Base-by-base conservation (phyloP, 306 rosid species). In the Gynostemma pentaphyllum region DNA sequence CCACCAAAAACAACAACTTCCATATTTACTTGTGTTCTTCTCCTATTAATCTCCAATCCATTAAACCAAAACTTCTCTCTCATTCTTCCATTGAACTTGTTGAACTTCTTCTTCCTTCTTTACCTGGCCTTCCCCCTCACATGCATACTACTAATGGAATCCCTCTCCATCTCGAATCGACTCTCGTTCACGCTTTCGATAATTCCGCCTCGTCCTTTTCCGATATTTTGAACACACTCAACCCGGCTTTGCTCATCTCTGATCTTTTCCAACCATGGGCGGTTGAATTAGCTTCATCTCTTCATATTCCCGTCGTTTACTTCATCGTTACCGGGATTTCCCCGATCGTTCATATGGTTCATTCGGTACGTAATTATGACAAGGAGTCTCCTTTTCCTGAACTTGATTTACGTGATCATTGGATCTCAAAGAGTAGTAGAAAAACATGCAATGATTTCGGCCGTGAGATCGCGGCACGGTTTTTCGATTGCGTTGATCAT, bases 241-340 rank as follows among this genome's bases (percentile, higher is more conserved):
- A 62, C 19, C 76, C 71, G 0, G 64, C 62, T 53, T 39, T 76
- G 50, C 65, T 76, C 44, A 62, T 76, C 0, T 62, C 64, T 30
- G 81, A 68, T 45, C 37, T 53, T 23, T 16, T 76, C 28, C 76
- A 67, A 16, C 76, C 70, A 0, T 71, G 76, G 80, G 81, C 77
- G 1, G 67, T 66, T 1, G 11, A 29, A 1, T 14, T 42, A 0
- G 76, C 80, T 8, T 53, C 44, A 14, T 54, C 42, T 1, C 67
- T 21, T 5, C 56, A 68, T 10, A 68, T 76, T n/a, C 72, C 68
- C 14, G 19, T 68, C 2, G 60, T 76, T 29, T 7, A 18, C 19
- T 72, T 72, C 54, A 9, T 67, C 11, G 16, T 40, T 13, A 7
- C n/a, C 9, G 18, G 66, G 3, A 68, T 68, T 2, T 42, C 42